Evolutionary conservation across 441 rosid species (phyloP), one percentile per base, ranked within the genome.

Genomic region (Lepidium campestre): DNA sequence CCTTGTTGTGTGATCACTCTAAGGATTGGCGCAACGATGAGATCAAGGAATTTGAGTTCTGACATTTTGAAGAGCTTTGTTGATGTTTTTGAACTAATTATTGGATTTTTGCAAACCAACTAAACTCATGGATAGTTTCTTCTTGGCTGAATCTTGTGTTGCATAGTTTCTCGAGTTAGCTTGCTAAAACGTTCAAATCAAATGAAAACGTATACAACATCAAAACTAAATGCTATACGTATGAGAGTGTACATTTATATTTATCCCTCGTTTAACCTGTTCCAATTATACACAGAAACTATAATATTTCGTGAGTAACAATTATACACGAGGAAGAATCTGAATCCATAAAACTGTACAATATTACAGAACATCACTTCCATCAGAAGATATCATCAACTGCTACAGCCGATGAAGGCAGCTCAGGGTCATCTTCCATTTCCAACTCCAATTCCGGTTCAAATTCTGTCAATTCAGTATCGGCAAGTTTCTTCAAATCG

Each of bases 401-500:
- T 35, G 80, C 85, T 18, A 78, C 78, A 4, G 79, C 19, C 31
- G 87, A 69, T 15, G 84, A 62, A 6, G 68, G 82, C 13, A 34
- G 74, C 68, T 80, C 71, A 10, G 72, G 65, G 35, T 86, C 89
- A 56, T 80, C 91, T 72, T 90, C 96, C 42, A 34, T 70, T 75
- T 88, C 93, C 85, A 83, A 63, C 83, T 88, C 91, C 36, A 87
- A 83, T 52, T 89, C 93, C 4, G 81, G 68, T 55, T 85, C 83
- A 2, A 87, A 89, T 61, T 89, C 96, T 3, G 89, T 62, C 7
- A 88, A 75, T 48, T 93, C 99, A 17, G 83, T 65, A 68, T 68
- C 99, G 5, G 96, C 93, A 47, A 93, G 96, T 63, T 89, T 87
- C 86, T 91, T 93, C 81, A 93, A 76, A 78, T 93, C 99, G 14